phyloP scores from a whole-genome alignment of 1,284 basidiomycete genomes.

The Cutaneotrichosporon daszewskae region DNA sequence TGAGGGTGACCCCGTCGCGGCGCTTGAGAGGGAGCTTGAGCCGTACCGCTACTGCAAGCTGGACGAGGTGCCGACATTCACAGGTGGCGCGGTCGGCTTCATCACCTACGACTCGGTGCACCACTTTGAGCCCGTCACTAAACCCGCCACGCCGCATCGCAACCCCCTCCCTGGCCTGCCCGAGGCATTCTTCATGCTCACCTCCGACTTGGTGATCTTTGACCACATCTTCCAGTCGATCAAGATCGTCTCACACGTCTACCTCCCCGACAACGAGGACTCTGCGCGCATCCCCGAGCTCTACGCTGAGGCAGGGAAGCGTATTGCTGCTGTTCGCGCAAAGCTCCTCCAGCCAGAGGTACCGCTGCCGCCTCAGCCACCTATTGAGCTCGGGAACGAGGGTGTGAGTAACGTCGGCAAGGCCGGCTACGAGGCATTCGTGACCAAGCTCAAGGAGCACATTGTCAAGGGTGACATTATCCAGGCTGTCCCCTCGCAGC shows the following conservation, averaged over 20 bases:
- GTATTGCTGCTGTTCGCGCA: slow-evolving; percentile 68
- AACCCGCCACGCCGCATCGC: slow-evolving; percentile 55
- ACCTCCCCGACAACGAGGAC: slow-evolving; percentile 58
- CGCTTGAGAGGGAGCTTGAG: slow-evolving; percentile 79
- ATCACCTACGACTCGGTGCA: slow-evolving; percentile 94
- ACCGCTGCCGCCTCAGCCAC: slow-evolving; percentile 54
- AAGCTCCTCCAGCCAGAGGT: slow-evolving; percentile 57
- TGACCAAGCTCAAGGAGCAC: slow-evolving; percentile 86
- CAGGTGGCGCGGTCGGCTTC: slow-evolving; percentile 94
- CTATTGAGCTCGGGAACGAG: slow-evolving; percentile 56
- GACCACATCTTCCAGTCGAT: slow-evolving; percentile 94
- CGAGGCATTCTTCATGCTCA: slow-evolving; percentile 94
- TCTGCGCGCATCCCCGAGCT: slow-evolving; percentile 61
- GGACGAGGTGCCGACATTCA: slow-evolving; percentile 88
- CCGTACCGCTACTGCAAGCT: slow-evolving; percentile 85
- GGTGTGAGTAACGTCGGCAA: slow-evolving; percentile 88
- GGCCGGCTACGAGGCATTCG: slow-evolving; percentile 85
- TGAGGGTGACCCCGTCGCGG: slow-evolving; percentile 78
- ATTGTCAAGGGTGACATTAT: slow-evolving; percentile 97
- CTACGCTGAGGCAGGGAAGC: slow-evolving; percentile 73
- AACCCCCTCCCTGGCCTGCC: slow-evolving; percentile 77
- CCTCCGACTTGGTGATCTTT: slow-evolving; percentile 89
- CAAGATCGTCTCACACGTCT: slow-evolving; percentile 93
- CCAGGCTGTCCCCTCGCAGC: slow-evolving; percentile 95
- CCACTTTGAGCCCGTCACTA: slow-evolving; percentile 92